Evolutionary conservation across 177 flowering plant genomes (phyloP), one percentile per base, ranked within the genome.

Genomic region (Vitis hybrid): DNA sequence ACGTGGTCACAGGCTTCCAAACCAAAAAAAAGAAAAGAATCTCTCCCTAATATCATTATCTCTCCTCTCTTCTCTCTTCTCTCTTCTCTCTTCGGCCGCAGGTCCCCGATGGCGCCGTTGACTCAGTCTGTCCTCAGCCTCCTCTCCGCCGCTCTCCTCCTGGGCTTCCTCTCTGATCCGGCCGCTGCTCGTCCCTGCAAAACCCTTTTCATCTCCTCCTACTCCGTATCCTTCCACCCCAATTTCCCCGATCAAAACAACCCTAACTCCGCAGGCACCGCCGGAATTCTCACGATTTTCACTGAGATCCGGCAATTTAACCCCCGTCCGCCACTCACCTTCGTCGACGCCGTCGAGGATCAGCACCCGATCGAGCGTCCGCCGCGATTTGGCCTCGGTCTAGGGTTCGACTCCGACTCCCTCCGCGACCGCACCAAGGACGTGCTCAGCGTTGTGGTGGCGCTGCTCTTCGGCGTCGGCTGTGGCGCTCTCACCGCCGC

Each of bases 401-500:
- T 40, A 40, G 45, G 45, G 8, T 40, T 40, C 56, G 79, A 65
- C 56, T 68, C 74, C 54, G 78, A 78, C 50, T 88, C 93, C 8
- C 74, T 87, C 48, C 85, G 88, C 10, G 90, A 90, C 1, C 87
- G 94, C 54, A 79, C 91, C 71, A 83, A 77, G 73, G 97, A 91
- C 66, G 89, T 91, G 51, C 79, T 91, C 52, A 85, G 91, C 74
- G 89, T 91, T 34, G 90, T 91, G 8, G 83, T 87, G 7, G 90
- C 97, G 21, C 70, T 91, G 66, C 86, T 91, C 2, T 84, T 91
- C 40, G 97, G 97, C 12, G 90, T 88, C 34, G 97, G 91, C 1
- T 91, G 97, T 49, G 97, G 97, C 6, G 89, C 87, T 3, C 78
- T 91, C 40, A 89, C 94, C 2, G 89, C 91, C 2, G 89, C 87